These are phyloP conservation scores for Astragalus membranaceus DNA, from an alignment of 306 rosid genomes.

Conservation along the genomic window DNA sequence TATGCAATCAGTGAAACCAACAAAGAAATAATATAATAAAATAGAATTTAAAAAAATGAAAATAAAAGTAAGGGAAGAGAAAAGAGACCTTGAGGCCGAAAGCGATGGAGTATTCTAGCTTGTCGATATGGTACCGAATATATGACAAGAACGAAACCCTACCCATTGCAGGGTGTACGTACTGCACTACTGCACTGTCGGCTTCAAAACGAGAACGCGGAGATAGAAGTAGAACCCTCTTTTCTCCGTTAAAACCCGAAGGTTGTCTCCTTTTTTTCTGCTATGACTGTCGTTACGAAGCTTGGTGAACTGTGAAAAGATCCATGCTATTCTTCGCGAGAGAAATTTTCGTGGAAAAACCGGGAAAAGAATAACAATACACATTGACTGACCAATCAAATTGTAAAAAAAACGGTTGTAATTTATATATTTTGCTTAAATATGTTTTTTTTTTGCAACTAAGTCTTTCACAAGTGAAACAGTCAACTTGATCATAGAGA, in stretches of 20 bases:
- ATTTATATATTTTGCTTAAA: too few species aligned
- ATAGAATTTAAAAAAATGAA: neutral
- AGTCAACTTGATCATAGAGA: too few species aligned
- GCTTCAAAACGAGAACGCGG: neutral
- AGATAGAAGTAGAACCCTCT: neutral
- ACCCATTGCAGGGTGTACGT: constrained; percentile 37
- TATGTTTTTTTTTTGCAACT: too few species aligned
- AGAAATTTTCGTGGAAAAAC: too few species aligned
- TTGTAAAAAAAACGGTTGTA: too few species aligned
- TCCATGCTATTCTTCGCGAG: too few species aligned
- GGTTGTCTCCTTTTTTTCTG: too few species aligned
- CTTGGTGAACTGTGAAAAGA: too few species aligned
- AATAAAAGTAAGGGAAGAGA: neutral
- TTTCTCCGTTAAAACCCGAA: neutral
- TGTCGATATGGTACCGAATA: constrained; percentile 50
- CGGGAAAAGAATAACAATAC: too few species aligned
- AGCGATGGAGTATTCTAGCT: constrained; percentile 47
- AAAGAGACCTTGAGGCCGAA: constrained; percentile 53
- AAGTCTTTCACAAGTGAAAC: too few species aligned
- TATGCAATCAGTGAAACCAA: neutral
- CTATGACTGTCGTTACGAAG: too few species aligned
- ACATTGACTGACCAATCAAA: too few species aligned
- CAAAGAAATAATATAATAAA: neutral
- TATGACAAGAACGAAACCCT: constrained; percentile 40
- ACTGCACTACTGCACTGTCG: neutral